These are phyloP conservation scores for Dactylellina cionopaga DNA, from an alignment of 2,329 filamentous ascomycete genomes.

Conservation along the genomic window DNA sequence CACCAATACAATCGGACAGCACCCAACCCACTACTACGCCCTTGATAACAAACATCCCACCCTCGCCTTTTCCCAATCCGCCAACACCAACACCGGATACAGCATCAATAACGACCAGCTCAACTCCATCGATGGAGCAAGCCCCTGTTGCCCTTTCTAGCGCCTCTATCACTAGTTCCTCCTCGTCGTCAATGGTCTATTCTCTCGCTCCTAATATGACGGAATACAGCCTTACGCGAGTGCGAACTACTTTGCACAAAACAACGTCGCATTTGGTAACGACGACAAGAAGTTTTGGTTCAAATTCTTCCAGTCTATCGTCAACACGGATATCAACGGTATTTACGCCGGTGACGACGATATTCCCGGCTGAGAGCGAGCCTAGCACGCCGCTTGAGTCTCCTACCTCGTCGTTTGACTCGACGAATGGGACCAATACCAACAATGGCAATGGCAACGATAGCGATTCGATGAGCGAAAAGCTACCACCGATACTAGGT, in stretches of 20 bases:
- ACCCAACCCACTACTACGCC: not conserved
- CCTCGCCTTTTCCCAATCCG: not conserved
- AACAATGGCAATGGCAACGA: not conserved
- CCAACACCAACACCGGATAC: not conserved
- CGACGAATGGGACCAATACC: not conserved
- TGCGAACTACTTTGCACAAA: constrained; percentile 2
- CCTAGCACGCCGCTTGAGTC: constrained; percentile 41
- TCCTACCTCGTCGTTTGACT: constrained; percentile 10
- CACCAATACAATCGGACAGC: too few species aligned
- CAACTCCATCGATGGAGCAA: not conserved
- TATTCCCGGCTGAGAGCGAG: constrained; percentile 45
- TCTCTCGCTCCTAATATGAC: constrained; percentile 36
- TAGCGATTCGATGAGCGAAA: constrained; percentile 21
- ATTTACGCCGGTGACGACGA: constrained; percentile 3
- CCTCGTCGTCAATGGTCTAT: constrained; percentile 1
- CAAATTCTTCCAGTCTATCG: not conserved
- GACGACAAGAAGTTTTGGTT: constrained; percentile 6
- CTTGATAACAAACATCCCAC: not conserved
- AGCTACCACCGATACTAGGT: constrained; percentile 48
- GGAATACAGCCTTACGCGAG: constrained; percentile 15
- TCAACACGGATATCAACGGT: constrained; percentile 16
- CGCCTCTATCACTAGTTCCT: constrained; percentile 2
- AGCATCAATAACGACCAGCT: not conserved
- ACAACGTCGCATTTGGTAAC: constrained; percentile 12
- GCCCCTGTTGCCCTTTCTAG: not conserved